phyloP scores from a whole-genome alignment of 345 rosid genomes.

The Boechera retrofracta region DNA sequence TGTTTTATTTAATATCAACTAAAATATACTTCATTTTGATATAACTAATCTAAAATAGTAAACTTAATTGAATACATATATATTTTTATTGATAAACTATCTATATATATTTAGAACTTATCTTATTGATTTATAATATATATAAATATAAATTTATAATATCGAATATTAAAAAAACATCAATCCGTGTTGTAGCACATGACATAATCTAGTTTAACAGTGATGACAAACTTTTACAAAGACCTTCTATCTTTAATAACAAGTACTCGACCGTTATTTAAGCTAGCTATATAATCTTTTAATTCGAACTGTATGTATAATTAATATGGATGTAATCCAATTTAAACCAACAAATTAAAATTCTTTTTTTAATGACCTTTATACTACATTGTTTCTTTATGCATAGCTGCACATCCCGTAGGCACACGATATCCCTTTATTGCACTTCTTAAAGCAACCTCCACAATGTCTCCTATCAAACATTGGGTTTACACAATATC shows the following conservation, averaged over 20 bases:
- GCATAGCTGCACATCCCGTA: constrained; percentile 72
- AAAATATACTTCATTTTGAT: no score
- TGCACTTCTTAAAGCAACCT: constrained; percentile 63
- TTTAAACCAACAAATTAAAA: constrained; percentile 31
- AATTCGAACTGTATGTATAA: background rate
- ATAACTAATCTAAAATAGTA: no score
- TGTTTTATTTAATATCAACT: no score
- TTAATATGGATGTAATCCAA: constrained; percentile 17
- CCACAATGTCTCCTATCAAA: constrained; percentile 60
- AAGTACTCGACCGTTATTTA: constrained; percentile 10
- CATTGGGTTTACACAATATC: constrained; percentile 64
- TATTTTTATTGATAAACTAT: no score
- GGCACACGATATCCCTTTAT: constrained; percentile 54
- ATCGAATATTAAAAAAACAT: no score
- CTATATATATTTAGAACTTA: no score
- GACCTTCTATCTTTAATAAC: background rate
- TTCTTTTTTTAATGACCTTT: background rate
- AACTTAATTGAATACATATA: no score
- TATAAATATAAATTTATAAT: no score
- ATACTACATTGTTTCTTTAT: constrained; percentile 8
- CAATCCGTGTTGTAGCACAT: no score
- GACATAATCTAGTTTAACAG: background rate
- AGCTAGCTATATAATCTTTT: constrained; percentile 10
- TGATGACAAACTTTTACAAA: constrained; percentile 32
- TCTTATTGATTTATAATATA: no score